A percentile compares a stretch with the other conserved stretches of the same genome.
Evolutionary conservation across 2,329 filamentous ascomycete species (phyloP).

Genomic region (Neopestalotiopsis sp.): DNA sequence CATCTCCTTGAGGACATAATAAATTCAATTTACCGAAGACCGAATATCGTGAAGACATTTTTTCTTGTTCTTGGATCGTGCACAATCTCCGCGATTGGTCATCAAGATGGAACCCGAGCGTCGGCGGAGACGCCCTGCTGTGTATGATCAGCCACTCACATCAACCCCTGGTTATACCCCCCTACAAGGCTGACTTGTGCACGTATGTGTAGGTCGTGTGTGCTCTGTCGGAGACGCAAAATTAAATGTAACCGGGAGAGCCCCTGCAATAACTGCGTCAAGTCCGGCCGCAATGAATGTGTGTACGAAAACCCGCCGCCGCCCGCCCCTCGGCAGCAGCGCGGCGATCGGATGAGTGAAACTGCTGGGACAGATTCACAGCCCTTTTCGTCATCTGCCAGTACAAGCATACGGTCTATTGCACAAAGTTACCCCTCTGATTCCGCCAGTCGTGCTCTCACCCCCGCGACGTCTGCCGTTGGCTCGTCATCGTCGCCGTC

Average conservation of each 20-base stretch:
- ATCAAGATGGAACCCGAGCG: constrained; percentile 11
- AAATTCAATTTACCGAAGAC: background rate
- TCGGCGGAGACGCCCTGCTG: constrained; percentile 14
- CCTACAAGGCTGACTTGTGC: background rate
- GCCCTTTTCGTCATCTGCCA: background rate
- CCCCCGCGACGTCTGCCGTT: background rate
- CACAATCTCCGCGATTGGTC: background rate
- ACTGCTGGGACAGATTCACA: too few species aligned
- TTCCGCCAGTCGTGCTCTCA: background rate
- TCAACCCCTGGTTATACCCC: background rate
- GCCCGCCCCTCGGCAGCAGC: constrained; percentile 16
- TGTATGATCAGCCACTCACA: constrained; percentile 10
- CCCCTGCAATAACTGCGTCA: constrained; percentile 64
- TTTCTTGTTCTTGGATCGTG: background rate
- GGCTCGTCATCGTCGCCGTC: background rate
- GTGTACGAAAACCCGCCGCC: constrained; percentile 40
- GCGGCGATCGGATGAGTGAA: background rate
- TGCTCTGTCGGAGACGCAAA: constrained; percentile 62
- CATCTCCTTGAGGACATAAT: background rate
- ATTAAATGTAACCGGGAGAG: constrained; percentile 62
- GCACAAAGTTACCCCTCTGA: background rate
- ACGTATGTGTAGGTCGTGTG: constrained; percentile 32
- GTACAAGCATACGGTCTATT: background rate
- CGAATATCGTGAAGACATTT: background rate
- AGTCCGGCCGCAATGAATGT: constrained; percentile 57